Conservation (phyloP, 768 basidiomycete genomes). For the Dentipellis fragilis region DNA sequence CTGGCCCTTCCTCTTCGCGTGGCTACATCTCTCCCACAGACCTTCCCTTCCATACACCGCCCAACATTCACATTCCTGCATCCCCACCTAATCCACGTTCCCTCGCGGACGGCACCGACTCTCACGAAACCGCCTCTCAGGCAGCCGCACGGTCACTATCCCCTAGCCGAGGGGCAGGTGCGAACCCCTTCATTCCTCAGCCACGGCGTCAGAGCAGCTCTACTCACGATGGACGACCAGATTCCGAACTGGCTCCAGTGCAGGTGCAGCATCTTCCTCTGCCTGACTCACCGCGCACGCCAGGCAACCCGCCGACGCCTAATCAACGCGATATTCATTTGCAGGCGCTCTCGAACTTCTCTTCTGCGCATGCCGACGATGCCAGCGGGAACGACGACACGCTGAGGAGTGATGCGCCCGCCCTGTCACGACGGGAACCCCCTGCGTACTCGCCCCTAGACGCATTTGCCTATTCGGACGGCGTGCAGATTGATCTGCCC, state of each 20-base stretch:
- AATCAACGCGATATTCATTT: conserved; percentile 74
- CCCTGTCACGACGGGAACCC: conserved; percentile 52
- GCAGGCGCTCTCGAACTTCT: conserved; percentile 41
- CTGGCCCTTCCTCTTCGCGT: conserved; percentile 37
- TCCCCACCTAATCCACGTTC: conserved; percentile 23
- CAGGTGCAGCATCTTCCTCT: conserved; percentile 47
- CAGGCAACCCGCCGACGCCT: conserved; percentile 74
- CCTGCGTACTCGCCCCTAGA: conserved; percentile 88
- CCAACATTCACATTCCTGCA: conserved; percentile 37
- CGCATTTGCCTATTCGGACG: conserved; percentile 74
- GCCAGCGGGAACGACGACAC: conserved; percentile 18
- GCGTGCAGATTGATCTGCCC: conserved; percentile 88
- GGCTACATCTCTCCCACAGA: conserved; percentile 58
- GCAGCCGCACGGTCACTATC: conserved; percentile 49
- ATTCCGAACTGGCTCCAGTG: conserved; percentile 49
- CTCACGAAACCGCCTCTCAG: conserved; percentile 16
- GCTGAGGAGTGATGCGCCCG: conserved; percentile 21
- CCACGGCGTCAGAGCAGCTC: conserved; percentile 49
- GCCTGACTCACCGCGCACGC: conserved; percentile 70
- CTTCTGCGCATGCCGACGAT: conserved; percentile 4
- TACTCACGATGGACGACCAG: conserved; percentile 57
- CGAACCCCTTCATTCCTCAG: conserved; percentile 73
- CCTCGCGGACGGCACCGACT: conserved; percentile 17
- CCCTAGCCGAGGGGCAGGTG: conserved; percentile 54
- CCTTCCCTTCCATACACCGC: conserved; percentile 47